These are phyloP conservation scores for Phlebopus sp. DNA, from an alignment of 1,284 basidiomycete genomes.

Conservation along the genomic window DNA sequence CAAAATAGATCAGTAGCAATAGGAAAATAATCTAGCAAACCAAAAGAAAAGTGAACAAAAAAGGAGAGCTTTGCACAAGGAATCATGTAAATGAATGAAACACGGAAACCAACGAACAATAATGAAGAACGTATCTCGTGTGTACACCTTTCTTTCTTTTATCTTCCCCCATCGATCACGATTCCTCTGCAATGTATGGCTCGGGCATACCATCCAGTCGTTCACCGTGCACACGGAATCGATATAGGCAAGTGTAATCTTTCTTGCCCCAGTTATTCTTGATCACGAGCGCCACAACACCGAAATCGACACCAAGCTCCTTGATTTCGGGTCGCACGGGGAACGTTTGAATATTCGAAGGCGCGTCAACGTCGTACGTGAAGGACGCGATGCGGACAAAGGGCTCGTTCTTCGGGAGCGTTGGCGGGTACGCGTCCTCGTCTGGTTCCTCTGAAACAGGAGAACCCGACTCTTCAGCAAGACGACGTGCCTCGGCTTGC, in stretches of 20 bases:
- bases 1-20: constrained; percentile 14
- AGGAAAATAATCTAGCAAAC: constrained; percentile 23
- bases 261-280: constrained; percentile 84
- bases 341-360: constrained; percentile 84
- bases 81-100: background rate
- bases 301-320: constrained; percentile 74
- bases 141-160: constrained; percentile 7
- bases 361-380: constrained; percentile 71
- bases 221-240: constrained; percentile 75
- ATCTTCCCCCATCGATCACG: constrained; percentile 11
- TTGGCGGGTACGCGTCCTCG: constrained; percentile 45
- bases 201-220: constrained; percentile 34
- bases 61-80: background rate
- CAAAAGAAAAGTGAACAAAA: constrained; percentile 2
- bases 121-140: constrained; percentile 9
- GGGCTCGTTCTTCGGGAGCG: constrained; percentile 51
- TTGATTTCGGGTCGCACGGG: constrained; percentile 65
- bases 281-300: constrained; percentile 76
- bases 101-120: background rate
- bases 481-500: constrained; percentile 32
- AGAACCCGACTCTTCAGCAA: constrained; percentile 38
- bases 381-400: constrained; percentile 78
- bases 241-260: constrained; percentile 88
- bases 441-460: constrained; percentile 33
- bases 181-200: constrained; percentile 14